Conservation (phyloP, 108 stramenopile species). For the Epipyxis sp. region DNA sequence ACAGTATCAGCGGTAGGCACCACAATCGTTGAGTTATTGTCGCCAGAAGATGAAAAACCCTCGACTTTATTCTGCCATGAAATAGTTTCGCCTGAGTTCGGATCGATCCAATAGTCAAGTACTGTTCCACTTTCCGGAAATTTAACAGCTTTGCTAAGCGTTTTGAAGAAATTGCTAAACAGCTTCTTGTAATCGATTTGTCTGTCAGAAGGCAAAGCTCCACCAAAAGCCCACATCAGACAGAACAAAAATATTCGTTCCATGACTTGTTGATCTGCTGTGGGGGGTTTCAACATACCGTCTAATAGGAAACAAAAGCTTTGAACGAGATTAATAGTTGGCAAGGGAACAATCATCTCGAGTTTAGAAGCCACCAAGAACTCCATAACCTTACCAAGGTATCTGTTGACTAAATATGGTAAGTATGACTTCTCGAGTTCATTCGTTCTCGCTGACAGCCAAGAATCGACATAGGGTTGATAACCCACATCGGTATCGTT, state of each 20-base stretch:
- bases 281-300: neutral
- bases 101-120: slow-evolving; percentile 12
- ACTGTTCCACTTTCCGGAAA: slow-evolving; percentile 20
- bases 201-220: slow-evolving; percentile 8
- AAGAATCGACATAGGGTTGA: slow-evolving; percentile 8
- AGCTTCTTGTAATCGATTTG: slow-evolving; percentile 11
- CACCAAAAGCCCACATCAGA: slow-evolving; percentile 35
- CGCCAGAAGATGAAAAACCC: neutral
- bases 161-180: neutral
- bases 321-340: slow-evolving; percentile 50
- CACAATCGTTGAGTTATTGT: slow-evolving; percentile 18
- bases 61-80: slow-evolving; percentile 16
- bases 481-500: slow-evolving; percentile 31
- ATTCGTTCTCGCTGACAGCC: neutral
- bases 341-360: slow-evolving; percentile 51
- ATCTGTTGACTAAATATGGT: slow-evolving; percentile 43
- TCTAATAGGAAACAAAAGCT: slow-evolving; percentile 37
- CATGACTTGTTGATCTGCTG: slow-evolving; percentile 15
- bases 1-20: slow-evolving; percentile 47
- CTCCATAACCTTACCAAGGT: slow-evolving; percentile 45
- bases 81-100: neutral
- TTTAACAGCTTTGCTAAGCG: slow-evolving; percentile 21
- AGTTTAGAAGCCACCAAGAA: slow-evolving; percentile 38
- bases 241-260: slow-evolving; percentile 29
- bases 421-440: slow-evolving; percentile 25